Conservation (phyloP, 495 filamentous ascomycete genomes). For the Penicillium pancosmium region DNA sequence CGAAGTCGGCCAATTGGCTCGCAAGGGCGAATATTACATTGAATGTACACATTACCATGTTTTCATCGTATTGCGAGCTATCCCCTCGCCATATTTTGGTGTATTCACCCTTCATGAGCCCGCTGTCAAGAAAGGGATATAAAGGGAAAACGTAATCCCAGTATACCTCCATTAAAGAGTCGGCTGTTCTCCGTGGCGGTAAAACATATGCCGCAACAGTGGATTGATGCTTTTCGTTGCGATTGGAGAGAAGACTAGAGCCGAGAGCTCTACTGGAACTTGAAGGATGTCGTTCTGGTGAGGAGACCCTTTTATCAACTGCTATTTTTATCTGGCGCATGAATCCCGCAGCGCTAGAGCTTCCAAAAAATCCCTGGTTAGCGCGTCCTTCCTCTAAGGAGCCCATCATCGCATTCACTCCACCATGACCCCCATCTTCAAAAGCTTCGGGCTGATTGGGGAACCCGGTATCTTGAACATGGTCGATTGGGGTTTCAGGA, state of each 20-base stretch:
- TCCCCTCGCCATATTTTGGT: conserved; percentile 39
- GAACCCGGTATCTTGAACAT: background rate
- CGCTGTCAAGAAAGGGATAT: conserved; percentile 42
- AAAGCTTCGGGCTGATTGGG: background rate
- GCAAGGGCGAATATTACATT: conserved; percentile 46
- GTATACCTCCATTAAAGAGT: conserved; percentile 43
- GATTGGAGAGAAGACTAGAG: conserved; percentile 20
- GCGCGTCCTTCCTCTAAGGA: conserved; percentile 38
- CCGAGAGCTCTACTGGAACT: conserved; percentile 14
- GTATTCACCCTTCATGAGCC: conserved; percentile 37
- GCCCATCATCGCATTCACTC: conserved; percentile 46
- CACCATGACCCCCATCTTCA: conserved; percentile 12
- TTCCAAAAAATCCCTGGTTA: conserved; percentile 41
- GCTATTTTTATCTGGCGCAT: conserved; percentile 44
- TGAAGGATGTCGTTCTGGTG: conserved; percentile 23
- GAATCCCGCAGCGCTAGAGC: conserved; percentile 41
- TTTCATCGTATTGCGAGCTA: conserved; percentile 34
- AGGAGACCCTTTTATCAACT: conserved; percentile 34
- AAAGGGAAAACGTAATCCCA: conserved; percentile 46
- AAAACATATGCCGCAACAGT: conserved; percentile 35
- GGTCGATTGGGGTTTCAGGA: conserved; percentile 3
- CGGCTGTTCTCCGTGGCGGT: conserved; percentile 42
- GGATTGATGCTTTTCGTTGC: conserved; percentile 13
- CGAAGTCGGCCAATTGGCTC: conserved; percentile 41
- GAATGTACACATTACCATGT: conserved; percentile 45